Evolutionary conservation across 352 stramenopile species (phyloP).

Genomic region (Peronospora farinosa): DNA sequence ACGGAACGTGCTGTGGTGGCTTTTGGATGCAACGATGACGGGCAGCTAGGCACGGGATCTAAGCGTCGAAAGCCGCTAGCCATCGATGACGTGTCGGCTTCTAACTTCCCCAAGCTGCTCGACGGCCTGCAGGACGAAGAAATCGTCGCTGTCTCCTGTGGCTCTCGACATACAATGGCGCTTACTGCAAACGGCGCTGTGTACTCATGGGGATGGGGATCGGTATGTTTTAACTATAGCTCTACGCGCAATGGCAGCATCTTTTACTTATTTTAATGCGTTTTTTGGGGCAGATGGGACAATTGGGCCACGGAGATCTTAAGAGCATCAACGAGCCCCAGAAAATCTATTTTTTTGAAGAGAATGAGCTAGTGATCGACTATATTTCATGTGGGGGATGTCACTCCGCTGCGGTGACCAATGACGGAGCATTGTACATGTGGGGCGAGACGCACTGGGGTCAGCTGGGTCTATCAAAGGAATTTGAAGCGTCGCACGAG

Average conservation of each 20-base stretch:
- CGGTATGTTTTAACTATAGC: conserved; percentile 29
- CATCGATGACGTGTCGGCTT: conserved; percentile 70
- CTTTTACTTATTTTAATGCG: conserved; percentile 8
- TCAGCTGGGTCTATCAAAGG: conserved; percentile 63
- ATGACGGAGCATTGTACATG: conserved; percentile 67
- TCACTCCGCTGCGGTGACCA: conserved; percentile 71
- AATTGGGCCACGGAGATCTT: conserved; percentile 68
- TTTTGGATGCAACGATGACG: conserved; percentile 83
- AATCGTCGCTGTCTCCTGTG: conserved; percentile 64
- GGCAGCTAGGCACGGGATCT: conserved; percentile 66
- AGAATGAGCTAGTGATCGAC: conserved; percentile 42
- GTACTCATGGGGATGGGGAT: conserved; percentile 77
- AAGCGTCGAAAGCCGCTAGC: conserved; percentile 42
- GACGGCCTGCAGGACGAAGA: conserved; percentile 42
- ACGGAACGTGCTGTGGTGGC: conserved; percentile 45
- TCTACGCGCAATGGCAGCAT: background rate
- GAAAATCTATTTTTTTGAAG: conserved; percentile 57
- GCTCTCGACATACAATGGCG: conserved; percentile 77
- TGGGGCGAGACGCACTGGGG: conserved; percentile 82
- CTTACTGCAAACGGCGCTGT: conserved; percentile 56
- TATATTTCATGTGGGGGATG: conserved; percentile 79
- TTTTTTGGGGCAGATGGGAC: conserved; percentile 51
- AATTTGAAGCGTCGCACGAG: conserved; percentile 52
- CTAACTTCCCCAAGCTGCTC: conserved; percentile 68
- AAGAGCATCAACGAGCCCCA: conserved; percentile 62